Percentiles rank a stretch among this genome's conserved stretches.
Conservation (phyloP, 306 rosid genomes). For the Prunus padus region DNA sequence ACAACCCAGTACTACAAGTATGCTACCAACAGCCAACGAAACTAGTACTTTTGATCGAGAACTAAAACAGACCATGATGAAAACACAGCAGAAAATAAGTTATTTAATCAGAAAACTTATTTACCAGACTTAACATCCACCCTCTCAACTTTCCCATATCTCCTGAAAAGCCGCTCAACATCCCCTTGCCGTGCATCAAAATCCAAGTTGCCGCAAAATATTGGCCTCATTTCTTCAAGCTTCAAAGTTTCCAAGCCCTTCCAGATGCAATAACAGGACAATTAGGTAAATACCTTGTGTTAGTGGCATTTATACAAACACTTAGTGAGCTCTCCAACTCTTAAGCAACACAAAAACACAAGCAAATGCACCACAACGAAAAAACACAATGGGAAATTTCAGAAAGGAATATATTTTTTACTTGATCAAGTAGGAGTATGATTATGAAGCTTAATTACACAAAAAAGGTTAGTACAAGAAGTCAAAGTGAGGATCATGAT, state of each 20-base stretch:
- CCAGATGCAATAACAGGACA: neutral
- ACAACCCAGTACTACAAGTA: neutral
- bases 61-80: neutral
- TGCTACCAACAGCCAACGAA: neutral
- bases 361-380: slow-evolving; percentile 10
- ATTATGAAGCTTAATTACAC: neutral
- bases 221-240: slow-evolving; percentile 54
- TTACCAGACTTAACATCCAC: slow-evolving; percentile 84
- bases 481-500: neutral
- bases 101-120: neutral
- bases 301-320: neutral
- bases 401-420: slow-evolving; percentile 1
- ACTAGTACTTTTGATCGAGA: neutral
- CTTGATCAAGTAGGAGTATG: neutral
- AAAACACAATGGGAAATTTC: neutral
- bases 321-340: neutral
- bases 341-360: neutral
- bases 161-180: slow-evolving; percentile 70
- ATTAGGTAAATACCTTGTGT: neutral
- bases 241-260: slow-evolving; percentile 27
- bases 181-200: slow-evolving; percentile 77
- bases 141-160: slow-evolving; percentile 81
- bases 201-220: slow-evolving; percentile 78
- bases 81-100: neutral
- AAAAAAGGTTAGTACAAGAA: neutral